phyloP scores from a whole-genome alignment of 1,284 basidiomycete genomes.

The Pholiota adiposa region DNA sequence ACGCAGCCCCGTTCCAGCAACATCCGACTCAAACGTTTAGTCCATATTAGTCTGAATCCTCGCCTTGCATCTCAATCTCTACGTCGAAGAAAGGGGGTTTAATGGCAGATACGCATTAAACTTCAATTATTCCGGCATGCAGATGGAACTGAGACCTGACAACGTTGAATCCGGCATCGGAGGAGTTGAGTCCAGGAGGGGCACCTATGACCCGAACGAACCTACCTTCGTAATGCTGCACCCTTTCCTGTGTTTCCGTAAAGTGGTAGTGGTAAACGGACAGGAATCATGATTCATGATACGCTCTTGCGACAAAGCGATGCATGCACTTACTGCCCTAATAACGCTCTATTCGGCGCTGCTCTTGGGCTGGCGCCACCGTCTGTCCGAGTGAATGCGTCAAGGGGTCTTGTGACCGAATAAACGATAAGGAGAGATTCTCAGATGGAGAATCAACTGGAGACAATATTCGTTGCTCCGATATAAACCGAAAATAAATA shows the following conservation, averaged over 20 bases:
- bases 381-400: not conserved
- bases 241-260: not conserved
- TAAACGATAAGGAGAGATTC: not conserved
- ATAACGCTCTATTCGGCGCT: not conserved
- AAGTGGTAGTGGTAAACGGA: not conserved
- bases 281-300: not conserved
- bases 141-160: not conserved
- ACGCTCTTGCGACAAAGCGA: not conserved
- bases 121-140: too few species aligned
- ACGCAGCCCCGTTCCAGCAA: not conserved
- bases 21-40: not conserved
- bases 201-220: not conserved
- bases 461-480: not conserved
- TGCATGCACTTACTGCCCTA: not conserved
- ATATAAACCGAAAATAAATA: not conserved
- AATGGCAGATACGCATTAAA: too few species aligned
- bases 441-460: not conserved
- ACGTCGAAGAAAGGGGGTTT: too few species aligned
- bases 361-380: not conserved
- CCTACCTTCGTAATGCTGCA: not conserved
- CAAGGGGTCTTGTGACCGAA: conserved; percentile 1
- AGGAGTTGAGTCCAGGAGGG: not conserved
- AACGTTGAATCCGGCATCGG: not conserved
- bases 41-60: not conserved
- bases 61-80: too few species aligned